These are phyloP conservation scores for Rhododendron molle DNA, from an alignment of 148 eudicot genomes.

Conservation along the genomic window DNA sequence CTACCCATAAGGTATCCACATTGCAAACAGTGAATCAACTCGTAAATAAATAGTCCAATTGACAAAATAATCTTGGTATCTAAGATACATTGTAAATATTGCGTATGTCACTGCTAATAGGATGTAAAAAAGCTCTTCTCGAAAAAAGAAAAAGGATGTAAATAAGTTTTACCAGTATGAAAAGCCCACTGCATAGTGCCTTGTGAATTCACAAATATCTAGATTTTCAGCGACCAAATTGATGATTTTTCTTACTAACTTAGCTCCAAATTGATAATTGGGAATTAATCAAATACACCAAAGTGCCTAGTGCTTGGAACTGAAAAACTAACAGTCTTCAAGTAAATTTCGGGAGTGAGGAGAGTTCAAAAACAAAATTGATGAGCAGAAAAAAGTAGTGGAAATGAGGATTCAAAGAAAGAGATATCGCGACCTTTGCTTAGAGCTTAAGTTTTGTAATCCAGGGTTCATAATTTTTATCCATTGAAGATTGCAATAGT, in stretches of 20 bases:
- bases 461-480: neutral
- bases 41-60: neutral
- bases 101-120: neutral
- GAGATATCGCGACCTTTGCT: neutral
- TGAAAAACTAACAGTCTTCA: neutral
- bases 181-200: neutral
- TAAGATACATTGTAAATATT: neutral
- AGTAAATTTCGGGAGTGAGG: neutral
- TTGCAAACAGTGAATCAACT: neutral
- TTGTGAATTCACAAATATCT: neutral
- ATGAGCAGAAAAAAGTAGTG: neutral
- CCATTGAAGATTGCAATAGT: neutral
- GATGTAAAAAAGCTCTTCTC: neutral
- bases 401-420: neutral
- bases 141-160: neutral
- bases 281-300: neutral
- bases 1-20: neutral
- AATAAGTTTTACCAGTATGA: neutral
- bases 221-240: neutral
- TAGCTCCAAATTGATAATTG: neutral
- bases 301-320: neutral
- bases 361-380: neutral
- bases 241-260: neutral
- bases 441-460: neutral
- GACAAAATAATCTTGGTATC: neutral